These are phyloP conservation scores for Pulveroboletus sp. DNA, from an alignment of 768 basidiomycete species.

Conservation along the genomic window DNA sequence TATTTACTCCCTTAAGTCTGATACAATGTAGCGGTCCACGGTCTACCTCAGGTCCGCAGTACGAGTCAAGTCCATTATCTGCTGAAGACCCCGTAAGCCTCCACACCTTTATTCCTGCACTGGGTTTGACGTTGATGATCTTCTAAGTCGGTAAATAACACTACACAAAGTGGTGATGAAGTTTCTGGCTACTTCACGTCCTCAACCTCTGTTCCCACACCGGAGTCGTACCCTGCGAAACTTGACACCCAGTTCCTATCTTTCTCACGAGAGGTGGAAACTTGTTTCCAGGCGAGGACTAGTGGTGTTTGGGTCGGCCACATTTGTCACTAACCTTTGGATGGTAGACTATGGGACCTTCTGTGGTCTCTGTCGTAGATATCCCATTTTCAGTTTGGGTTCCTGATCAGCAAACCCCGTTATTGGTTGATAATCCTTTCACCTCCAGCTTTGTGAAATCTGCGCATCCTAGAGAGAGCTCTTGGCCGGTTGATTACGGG, in stretches of 20 bases:
- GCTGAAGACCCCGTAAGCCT: too few relatives aligned
- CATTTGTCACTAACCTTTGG: not conserved
- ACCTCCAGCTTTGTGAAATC: not conserved
- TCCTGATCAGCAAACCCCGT: not conserved
- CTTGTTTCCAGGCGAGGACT: not conserved
- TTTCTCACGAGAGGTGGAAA: not conserved
- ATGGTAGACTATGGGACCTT: not conserved
- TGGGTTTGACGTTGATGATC: too few relatives aligned
- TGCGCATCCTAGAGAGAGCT: not conserved
- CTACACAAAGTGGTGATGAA: too few relatives aligned
- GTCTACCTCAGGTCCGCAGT: too few relatives aligned
- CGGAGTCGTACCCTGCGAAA: not conserved
- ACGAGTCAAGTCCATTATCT: too few relatives aligned
- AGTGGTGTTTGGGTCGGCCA: not conserved
- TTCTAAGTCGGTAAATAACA: too few relatives aligned
- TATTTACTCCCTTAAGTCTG: too few relatives aligned
- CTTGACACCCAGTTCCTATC: not conserved
- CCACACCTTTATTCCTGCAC: too few relatives aligned
- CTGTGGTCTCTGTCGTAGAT: fast-evolving
- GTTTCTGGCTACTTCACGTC: not conserved
- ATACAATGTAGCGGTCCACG: too few relatives aligned
- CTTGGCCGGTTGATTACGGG: not conserved
- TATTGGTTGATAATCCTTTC: not conserved
- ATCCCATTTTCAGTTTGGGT: too few relatives aligned
- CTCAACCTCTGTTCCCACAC: not conserved